Evolutionary conservation across 495 filamentous ascomycete genomes (phyloP).

Genomic region (Sordaria brevicollis): DNA sequence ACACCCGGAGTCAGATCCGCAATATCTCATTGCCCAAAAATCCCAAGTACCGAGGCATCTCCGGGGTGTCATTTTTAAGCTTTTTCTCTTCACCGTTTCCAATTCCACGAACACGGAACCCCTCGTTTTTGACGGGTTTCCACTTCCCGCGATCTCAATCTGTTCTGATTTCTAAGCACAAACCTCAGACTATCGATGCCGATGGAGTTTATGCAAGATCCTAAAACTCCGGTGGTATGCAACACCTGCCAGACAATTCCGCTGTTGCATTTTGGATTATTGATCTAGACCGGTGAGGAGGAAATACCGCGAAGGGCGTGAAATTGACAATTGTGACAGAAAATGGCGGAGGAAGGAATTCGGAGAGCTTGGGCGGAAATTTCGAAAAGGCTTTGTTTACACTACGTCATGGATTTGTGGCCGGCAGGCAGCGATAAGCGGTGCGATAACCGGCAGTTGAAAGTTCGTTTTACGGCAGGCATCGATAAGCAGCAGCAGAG

Average conservation of each 20-base stretch:
- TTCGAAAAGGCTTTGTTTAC: background rate
- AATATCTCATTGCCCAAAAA: too few species aligned
- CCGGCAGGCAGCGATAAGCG: too few species aligned
- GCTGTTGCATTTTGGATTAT: background rate
- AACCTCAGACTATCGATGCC: background rate
- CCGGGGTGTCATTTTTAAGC: background rate
- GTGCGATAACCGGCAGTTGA: too few species aligned
- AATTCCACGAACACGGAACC: too few species aligned
- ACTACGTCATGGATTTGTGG: background rate
- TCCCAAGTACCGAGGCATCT: background rate
- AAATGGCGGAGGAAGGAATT: too few species aligned
- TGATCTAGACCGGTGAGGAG: background rate
- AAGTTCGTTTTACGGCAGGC: background rate
- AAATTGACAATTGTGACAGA: background rate
- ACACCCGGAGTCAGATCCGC: too few species aligned
- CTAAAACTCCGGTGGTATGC: background rate
- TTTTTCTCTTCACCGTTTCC: background rate
- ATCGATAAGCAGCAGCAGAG: too few species aligned
- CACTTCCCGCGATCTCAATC: background rate
- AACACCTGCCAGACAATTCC: too few species aligned
- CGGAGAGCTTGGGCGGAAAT: background rate
- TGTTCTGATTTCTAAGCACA: background rate
- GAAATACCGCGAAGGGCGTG: background rate
- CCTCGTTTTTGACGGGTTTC: too few species aligned
- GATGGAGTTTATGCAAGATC: background rate